phyloP scores from a whole-genome alignment of 805 yeast genomes.

The Dipodascopsis uninucleata region DNA sequence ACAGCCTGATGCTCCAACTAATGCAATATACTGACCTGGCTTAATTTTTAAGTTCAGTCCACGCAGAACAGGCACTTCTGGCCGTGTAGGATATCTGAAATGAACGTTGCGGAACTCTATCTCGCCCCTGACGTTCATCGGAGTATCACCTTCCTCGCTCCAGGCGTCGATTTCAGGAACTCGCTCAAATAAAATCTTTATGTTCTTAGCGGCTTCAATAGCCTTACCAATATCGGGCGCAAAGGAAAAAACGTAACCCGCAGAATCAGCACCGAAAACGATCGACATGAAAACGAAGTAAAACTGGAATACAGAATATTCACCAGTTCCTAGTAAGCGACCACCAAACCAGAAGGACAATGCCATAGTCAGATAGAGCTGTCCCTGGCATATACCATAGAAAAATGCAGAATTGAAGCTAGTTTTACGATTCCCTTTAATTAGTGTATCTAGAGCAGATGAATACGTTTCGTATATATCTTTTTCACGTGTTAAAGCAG shows the following conservation, averaged over 20 bases:
- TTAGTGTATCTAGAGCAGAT: conserved; percentile 11
- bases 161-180: conserved; percentile 38
- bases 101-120: conserved; percentile 47
- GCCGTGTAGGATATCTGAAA: conserved; percentile 36
- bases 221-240: conserved; percentile 47
- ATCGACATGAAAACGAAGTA: conserved; percentile 41
- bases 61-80: conserved; percentile 44
- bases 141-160: conserved; percentile 34
- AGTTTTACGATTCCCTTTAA: conserved; percentile 36
- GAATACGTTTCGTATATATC: conserved; percentile 38
- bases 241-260: conserved; percentile 42
- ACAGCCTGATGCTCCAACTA: conserved; percentile 66
- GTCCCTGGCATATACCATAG: conserved; percentile 41
- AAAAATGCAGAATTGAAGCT: conserved; percentile 34
- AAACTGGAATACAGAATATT: conserved; percentile 37
- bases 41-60: conserved; percentile 49
- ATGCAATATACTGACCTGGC: conserved; percentile 52
- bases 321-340: conserved; percentile 35
- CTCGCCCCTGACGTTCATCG: conserved; percentile 42
- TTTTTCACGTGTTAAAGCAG: conserved; percentile 42
- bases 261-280: conserved; percentile 44
- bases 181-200: conserved; percentile 36
- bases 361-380: conserved; percentile 42
- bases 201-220: conserved; percentile 37
- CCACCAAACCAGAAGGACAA: conserved; percentile 45